Evolutionary conservation across 2,329 filamentous ascomycete genomes (phyloP), one percentile per base, ranked within the genome.

Genomic region (Trichoderma brevicompactum): DNA sequence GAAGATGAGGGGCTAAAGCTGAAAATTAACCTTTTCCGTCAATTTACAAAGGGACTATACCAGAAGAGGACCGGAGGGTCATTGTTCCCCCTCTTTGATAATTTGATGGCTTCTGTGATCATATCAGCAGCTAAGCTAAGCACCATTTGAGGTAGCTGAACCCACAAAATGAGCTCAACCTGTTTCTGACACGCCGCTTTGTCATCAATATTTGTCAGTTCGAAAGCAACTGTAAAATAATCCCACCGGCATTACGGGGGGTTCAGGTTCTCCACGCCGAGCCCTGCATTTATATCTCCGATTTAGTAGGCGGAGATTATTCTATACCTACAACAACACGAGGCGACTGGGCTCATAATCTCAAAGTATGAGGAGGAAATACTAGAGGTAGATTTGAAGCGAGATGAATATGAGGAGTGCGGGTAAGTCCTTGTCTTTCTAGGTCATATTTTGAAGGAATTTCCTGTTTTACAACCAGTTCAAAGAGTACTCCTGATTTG

Each of bases 161-260:
- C 23, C 2, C 32, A 23, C 17, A 2, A 19, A 4, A 23, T 28
- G 15, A 38, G 8, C 9, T 19, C 8, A 19, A 9, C 23, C 7
- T n/a, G 15, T 15, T 23, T 13, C 23, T 28, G 17, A 46, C n/a
- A 46, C 28, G 15, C 3, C 9, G 40, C 49, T 63, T 53, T 38
- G 60, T 54, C 60, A 63, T 38, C 49, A 7, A 23, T 7, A 10
- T 44, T 53, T 62, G 48, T 62, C 46, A 62, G 59, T 28, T 28
- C 5, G 23, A 5, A 28, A 28, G 23, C 5, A 28, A 28, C 23
- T 5, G 5, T 5, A 28, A 28, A 3, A 3, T 28, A 28, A 28
- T 28, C 23, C 2, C 2, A 28, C 23, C 23, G 23, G 23, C 23
- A 28, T 28, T 28, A 28, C 23, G 23, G 23, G 5, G 23, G 2